Evolutionary conservation across 257 asterid species (phyloP).

Genomic region (Apocynum venetum): DNA sequence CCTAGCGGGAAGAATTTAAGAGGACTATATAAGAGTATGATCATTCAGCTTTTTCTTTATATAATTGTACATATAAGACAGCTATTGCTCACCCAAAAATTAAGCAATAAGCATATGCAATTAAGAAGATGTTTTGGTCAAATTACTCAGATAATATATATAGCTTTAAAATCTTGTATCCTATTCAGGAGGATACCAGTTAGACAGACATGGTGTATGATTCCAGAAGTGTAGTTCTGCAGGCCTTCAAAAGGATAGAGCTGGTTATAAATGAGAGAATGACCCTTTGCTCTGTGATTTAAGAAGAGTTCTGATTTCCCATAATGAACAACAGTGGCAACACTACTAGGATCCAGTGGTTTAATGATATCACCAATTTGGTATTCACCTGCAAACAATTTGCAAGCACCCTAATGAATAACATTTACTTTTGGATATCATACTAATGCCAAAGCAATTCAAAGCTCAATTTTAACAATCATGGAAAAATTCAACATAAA

Average conservation of each 20-base stretch:
- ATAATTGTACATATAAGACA: neutral
- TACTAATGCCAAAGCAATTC: constrained; percentile 7
- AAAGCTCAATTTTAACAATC: neutral
- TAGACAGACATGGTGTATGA: constrained; percentile 87
- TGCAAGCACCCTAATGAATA: neutral
- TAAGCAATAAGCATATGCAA: neutral
- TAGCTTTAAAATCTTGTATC: neutral
- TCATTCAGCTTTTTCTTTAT: neutral
- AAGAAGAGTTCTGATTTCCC: constrained; percentile 47
- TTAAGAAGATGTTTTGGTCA: neutral
- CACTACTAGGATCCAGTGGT: constrained; percentile 57
- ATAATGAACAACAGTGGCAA: constrained; percentile 59
- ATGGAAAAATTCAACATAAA: constrained; percentile 3
- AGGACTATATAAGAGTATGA: neutral
- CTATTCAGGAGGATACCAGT: constrained; percentile 40
- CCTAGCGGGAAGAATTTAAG: neutral
- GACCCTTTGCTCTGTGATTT: constrained; percentile 50
- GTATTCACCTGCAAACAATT: constrained; percentile 54
- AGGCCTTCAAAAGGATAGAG: constrained; percentile 80
- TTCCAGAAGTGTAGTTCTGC: constrained; percentile 86
- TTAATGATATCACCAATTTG: constrained; percentile 65
- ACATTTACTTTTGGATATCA: constrained; percentile 7
- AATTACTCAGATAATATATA: neutral
- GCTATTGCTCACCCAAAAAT: neutral
- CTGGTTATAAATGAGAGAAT: constrained; percentile 66